These are phyloP conservation scores for Exutisphaerella laricina DNA, from an alignment of 2,329 filamentous ascomycete species.

Conservation along the genomic window DNA sequence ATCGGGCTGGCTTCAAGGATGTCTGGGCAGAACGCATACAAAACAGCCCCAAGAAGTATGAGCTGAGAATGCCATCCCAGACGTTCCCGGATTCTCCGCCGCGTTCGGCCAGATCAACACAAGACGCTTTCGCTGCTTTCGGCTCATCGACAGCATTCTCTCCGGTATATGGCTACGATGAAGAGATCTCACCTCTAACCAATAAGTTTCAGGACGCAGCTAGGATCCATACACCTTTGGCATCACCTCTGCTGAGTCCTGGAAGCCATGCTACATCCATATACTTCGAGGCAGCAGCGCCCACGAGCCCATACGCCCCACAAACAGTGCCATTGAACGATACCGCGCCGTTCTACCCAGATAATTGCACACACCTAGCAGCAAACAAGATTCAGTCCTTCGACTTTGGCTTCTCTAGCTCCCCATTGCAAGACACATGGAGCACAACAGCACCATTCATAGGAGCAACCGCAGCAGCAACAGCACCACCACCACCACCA, in stretches of 20 bases:
- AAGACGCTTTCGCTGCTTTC: constrained; percentile 34
- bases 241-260: constrained; percentile 26
- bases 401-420: constrained; percentile 31
- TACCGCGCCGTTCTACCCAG: constrained; percentile 27
- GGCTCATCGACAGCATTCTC: constrained; percentile 21
- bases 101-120: constrained; percentile 39
- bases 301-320: constrained; percentile 18
- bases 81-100: constrained; percentile 42
- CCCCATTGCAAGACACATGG: constrained; percentile 20
- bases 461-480: constrained; percentile 12
- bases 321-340: constrained; percentile 28
- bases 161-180: constrained; percentile 22
- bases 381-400: constrained; percentile 27
- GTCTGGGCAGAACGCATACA: constrained; percentile 51
- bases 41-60: constrained; percentile 43
- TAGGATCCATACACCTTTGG: constrained; percentile 28
- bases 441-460: too few species aligned
- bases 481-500: constrained; percentile 13
- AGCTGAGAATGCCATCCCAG: constrained; percentile 41
- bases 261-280: constrained; percentile 15
- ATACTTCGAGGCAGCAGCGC: constrained; percentile 22
- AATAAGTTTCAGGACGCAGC: constrained; percentile 29
- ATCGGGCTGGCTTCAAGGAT: constrained; percentile 40
- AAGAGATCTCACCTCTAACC: constrained; percentile 29
- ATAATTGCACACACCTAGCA: constrained; percentile 22